Evolutionary conservation across 768 basidiomycete species (phyloP), one percentile per base, ranked within the genome.

Genomic region (Holtermannia corniformis): DNA sequence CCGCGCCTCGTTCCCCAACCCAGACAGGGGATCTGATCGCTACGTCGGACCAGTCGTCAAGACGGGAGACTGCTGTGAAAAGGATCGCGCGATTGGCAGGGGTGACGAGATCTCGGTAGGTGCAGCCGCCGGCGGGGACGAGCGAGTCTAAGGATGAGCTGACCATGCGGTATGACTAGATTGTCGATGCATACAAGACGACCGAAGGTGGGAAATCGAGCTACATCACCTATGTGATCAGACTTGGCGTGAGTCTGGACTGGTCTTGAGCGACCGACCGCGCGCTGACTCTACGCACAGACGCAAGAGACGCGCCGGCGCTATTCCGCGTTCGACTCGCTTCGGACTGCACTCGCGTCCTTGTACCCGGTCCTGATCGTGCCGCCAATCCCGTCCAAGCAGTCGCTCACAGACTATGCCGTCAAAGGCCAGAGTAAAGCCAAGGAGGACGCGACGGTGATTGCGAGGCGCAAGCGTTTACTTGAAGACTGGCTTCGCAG

Each of bases 321-420:
- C 41, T 99, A 99, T 73, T 97, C 93, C 2, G 91, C 97, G 71
- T 99, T 99, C 72, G 90, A 96, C 74, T 90, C 89, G 21, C 77
- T 99, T 40, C 83, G 95, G 48, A 78, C 79, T 49, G 85, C 79
- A 56, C 80, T 99, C 45, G 78, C 82, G 47, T 89, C 83, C 65
- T 78, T 99, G 43, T 95, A 99, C 70, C 95, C 95, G 0, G 95
- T 92, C 7, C 75, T 92, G 61, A 97, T 99, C 64, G 85, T 99
- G 55, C 93, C 95, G 2, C 95, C 95, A 41, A 95, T 99, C 49
- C 95, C 95, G 2, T 91, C 87, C 1, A 97, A 99, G 74, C 90
- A 97, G 74, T 85, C 86, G 1, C 78, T 99, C 37, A 82, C 88
- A 5, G 95, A 97, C 64, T 99, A 99, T 76, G 95, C 95, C 1